phyloP scores from a whole-genome alignment of 2,329 filamentous ascomycete species.

The Phoma herbarum region DNA sequence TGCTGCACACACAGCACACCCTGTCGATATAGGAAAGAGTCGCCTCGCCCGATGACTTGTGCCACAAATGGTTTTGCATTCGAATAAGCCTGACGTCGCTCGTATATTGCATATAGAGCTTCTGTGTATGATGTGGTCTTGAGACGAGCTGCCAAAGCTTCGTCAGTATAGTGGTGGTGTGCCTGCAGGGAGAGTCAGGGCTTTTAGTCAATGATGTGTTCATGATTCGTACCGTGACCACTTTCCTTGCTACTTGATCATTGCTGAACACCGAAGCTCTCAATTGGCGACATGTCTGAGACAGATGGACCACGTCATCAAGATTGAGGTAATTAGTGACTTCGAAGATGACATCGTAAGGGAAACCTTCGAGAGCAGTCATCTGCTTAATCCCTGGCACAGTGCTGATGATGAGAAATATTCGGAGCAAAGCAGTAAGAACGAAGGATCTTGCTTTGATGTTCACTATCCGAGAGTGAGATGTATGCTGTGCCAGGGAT shows the following conservation, averaged over 20 bases:
- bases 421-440: background rate
- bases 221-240: conserved; percentile 62
- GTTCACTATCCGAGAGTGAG: background rate
- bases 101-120: conserved; percentile 68
- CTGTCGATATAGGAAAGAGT: conserved; percentile 69
- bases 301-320: conserved; percentile 67
- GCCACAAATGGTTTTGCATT: conserved; percentile 69
- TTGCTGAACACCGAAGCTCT: conserved; percentile 59
- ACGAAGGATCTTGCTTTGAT: background rate
- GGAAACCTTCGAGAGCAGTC: conserved; percentile 57
- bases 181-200: conserved; percentile 42
- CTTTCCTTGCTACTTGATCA: conserved; percentile 64
- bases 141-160: conserved; percentile 53
- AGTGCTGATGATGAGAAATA: background rate
- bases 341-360: conserved; percentile 71
- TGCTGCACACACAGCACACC: conserved; percentile 72
- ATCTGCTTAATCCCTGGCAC: conserved; percentile 4
- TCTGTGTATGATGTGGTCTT: conserved; percentile 58
- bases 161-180: conserved; percentile 54
- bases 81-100: conserved; percentile 68
- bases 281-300: conserved; percentile 62
- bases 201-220: background rate
- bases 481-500: background rate
- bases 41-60: conserved; percentile 66
- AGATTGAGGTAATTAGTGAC: conserved; percentile 65